These are phyloP conservation scores for Phytophthora quininea DNA, from an alignment of 352 stramenopile species.

Conservation along the genomic window DNA sequence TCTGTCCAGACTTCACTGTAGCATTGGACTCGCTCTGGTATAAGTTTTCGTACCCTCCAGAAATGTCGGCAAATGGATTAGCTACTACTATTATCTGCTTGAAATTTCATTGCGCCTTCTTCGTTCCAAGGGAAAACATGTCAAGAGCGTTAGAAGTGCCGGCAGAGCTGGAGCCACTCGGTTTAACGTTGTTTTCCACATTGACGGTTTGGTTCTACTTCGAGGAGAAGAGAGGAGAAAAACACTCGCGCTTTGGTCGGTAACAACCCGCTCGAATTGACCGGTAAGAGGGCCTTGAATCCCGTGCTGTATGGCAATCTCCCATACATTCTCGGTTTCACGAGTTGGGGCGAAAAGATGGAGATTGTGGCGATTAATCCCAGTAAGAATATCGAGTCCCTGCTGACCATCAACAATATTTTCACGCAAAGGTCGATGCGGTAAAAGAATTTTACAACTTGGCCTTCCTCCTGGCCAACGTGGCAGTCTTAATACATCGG, in stretches of 20 bases:
- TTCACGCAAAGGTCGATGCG: background rate
- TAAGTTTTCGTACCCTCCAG: no score
- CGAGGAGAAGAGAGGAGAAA: conserved; percentile 15
- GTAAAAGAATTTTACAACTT: conserved; percentile 17
- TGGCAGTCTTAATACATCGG: conserved; percentile 3
- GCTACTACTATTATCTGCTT: no score
- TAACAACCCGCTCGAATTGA: conserved; percentile 2
- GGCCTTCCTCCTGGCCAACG: background rate
- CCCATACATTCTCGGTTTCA: conserved; percentile 13
- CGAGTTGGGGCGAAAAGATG: conserved; percentile 1
- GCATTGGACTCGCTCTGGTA: no score
- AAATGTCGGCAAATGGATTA: no score
- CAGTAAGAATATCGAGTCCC: background rate
- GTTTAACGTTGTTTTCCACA: no score
- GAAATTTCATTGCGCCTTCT: no score
- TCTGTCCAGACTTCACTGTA: no score
- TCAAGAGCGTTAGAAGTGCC: no score
- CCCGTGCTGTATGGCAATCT: conserved; percentile 16
- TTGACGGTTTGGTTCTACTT: conserved; percentile 8
- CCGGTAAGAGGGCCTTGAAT: conserved; percentile 9
- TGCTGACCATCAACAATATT: background rate
- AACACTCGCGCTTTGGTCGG: no score
- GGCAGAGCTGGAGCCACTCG: no score
- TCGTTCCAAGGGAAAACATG: no score
- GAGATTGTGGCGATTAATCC: conserved; percentile 1